A percentile compares a stretch with the other conserved stretches of the same genome.
These are phyloP conservation scores for Colletotrichum lindemuthianum DNA, from an alignment of 2,329 filamentous ascomycete genomes.

Conservation along the genomic window DNA sequence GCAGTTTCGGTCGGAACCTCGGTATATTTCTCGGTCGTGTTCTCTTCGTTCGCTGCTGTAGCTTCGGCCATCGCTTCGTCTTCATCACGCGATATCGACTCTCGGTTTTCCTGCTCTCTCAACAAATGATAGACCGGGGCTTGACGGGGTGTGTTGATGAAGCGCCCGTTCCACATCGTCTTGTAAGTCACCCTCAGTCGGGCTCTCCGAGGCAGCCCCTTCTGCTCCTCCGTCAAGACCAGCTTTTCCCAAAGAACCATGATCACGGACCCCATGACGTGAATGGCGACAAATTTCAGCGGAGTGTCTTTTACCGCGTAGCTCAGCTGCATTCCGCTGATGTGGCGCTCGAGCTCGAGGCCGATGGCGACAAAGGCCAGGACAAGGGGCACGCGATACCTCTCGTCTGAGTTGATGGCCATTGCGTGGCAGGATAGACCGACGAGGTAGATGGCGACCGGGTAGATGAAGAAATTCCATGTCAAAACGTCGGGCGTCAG, in stretches of 20 bases:
- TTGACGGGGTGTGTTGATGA: constrained; percentile 16
- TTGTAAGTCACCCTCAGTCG: constrained; percentile 19
- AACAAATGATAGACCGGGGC: constrained; percentile 25
- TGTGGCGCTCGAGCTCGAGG: background rate
- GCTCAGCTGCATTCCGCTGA: background rate
- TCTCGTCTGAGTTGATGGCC: constrained; percentile 1
- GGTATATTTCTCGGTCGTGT: background rate
- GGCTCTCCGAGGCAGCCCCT: constrained; percentile 3
- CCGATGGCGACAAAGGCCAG: constrained; percentile 20
- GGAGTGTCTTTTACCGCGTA: constrained; percentile 14
- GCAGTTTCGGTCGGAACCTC: no score
- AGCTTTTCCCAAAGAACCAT: constrained; percentile 26
- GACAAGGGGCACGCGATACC: background rate
- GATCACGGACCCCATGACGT: constrained; percentile 17
- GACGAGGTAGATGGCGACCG: constrained; percentile 3
- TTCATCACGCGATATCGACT: background rate
- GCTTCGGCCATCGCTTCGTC: background rate
- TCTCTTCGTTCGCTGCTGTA: background rate
- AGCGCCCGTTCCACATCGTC: constrained; percentile 23
- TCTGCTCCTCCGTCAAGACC: constrained; percentile 28
- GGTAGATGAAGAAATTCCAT: background rate
- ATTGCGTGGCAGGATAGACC: background rate
- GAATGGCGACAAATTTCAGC: constrained; percentile 11
- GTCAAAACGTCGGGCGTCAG: background rate
- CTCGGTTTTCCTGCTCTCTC: background rate